Conservation (phyloP, 345 rosid genomes). For the Rhodamnia rubescens region DNA sequence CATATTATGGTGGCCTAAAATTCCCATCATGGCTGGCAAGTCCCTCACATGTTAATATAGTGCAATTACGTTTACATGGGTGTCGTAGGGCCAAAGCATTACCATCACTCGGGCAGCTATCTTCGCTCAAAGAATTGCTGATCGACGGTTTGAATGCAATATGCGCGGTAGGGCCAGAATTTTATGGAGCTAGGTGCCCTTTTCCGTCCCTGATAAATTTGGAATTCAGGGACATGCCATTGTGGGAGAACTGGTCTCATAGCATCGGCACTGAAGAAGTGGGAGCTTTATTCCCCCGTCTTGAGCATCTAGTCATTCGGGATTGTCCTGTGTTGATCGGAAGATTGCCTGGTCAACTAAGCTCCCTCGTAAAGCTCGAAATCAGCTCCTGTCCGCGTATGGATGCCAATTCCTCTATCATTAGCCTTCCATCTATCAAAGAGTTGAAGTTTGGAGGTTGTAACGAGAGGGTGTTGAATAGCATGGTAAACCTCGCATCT, state of each 20-base stretch:
- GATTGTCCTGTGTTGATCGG: background rate
- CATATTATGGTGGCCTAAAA: background rate
- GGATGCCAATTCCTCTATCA: background rate
- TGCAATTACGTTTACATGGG: background rate
- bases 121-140: background rate
- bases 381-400: rapidly evolving
- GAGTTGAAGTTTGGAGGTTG: background rate
- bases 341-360: background rate
- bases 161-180: background rate
- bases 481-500: background rate
- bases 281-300: background rate
- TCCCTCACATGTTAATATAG: background rate
- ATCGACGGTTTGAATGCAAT: background rate
- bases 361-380: background rate
- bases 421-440: background rate
- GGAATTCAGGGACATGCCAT: background rate
- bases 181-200: background rate
- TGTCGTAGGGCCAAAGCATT: background rate
- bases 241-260: background rate
- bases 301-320: background rate
- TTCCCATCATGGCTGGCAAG: background rate
- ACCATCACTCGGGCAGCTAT: background rate
- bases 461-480: background rate
- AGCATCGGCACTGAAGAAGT: background rate
- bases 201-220: background rate